These are phyloP conservation scores for Hymenoscyphus albidus DNA, from an alignment of 2,329 filamentous ascomycete genomes.

Conservation along the genomic window DNA sequence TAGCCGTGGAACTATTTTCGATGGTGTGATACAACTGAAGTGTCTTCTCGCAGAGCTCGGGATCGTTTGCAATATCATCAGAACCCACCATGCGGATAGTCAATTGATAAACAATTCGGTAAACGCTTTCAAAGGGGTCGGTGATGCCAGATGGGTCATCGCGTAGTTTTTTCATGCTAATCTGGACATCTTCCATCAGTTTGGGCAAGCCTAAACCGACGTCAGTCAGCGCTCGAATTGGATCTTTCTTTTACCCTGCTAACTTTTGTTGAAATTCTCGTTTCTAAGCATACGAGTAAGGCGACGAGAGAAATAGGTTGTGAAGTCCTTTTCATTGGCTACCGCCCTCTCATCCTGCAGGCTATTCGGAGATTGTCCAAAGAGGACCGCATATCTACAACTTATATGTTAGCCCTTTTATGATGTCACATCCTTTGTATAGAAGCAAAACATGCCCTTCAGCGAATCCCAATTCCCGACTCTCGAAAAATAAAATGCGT, in stretches of 20 bases:
- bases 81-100: constrained; percentile 11
- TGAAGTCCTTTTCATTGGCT: constrained; percentile 4
- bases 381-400: constrained; percentile 7
- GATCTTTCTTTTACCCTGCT: background rate
- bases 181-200: constrained; percentile 5
- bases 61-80: constrained; percentile 12
- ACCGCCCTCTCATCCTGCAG: background rate
- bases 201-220: constrained; percentile 1
- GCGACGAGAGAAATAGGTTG: constrained; percentile 1
- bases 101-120: constrained; percentile 10
- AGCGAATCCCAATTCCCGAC: constrained; percentile 8
- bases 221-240: background rate
- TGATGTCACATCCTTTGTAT: background rate
- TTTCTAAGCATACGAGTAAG: constrained; percentile 5
- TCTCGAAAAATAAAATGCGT: constrained; percentile 30
- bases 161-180: background rate
- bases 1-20: constrained; percentile 7
- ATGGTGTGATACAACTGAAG: constrained; percentile 7
- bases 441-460: constrained; percentile 5
- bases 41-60: constrained; percentile 4
- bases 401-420: background rate
- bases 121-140: constrained; percentile 12
- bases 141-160: constrained; percentile 10
- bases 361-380: constrained; percentile 10
- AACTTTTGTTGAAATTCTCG: constrained; percentile 5